These are phyloP conservation scores for Daldinia caldariorum DNA, from an alignment of 495 filamentous ascomycete genomes.

Conservation along the genomic window DNA sequence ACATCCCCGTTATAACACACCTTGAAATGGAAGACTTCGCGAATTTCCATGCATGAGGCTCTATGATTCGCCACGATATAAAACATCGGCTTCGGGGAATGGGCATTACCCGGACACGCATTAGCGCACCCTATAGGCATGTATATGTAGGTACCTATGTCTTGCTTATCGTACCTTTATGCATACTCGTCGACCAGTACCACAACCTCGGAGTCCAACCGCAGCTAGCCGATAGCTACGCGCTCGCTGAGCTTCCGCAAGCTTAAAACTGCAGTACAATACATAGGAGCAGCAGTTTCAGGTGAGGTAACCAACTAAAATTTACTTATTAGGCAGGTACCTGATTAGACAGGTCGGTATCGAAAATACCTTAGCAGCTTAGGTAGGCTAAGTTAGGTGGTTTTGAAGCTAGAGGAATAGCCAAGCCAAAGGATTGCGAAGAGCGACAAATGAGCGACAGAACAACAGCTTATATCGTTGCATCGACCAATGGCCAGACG, in stretches of 20 bases:
- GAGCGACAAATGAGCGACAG: conserved; percentile 6
- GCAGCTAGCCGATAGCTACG: conserved; percentile 31
- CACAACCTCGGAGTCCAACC: conserved; percentile 31
- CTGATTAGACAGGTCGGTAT: conserved; percentile 18
- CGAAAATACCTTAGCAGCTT: neutral
- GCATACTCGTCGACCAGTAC: conserved; percentile 17
- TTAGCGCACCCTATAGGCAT: conserved; percentile 10
- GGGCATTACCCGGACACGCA: conserved; percentile 19
- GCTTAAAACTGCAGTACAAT: conserved; percentile 6
- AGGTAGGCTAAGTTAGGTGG: neutral
- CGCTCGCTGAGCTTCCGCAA: conserved; percentile 15
- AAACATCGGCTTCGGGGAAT: conserved; percentile 25
- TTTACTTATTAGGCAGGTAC: conserved; percentile 25
- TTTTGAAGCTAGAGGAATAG: conserved; percentile 1
- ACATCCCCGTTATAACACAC: conserved; percentile 6
- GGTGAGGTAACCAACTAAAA: conserved; percentile 9
- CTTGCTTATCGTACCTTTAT: conserved; percentile 27
- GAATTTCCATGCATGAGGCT: conserved; percentile 45
- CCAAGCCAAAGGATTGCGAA: conserved; percentile 18
- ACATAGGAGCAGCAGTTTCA: conserved; percentile 4
- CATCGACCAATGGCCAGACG: conserved; percentile 18
- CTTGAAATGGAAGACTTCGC: conserved; percentile 37
- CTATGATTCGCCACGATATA: conserved; percentile 20
- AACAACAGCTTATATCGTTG: conserved; percentile 18
- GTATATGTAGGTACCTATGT: conserved; percentile 28